Evolutionary conservation across 192 early-diverging fungal species (phyloP).

Genomic region (Chytriomyces hyalinus): DNA sequence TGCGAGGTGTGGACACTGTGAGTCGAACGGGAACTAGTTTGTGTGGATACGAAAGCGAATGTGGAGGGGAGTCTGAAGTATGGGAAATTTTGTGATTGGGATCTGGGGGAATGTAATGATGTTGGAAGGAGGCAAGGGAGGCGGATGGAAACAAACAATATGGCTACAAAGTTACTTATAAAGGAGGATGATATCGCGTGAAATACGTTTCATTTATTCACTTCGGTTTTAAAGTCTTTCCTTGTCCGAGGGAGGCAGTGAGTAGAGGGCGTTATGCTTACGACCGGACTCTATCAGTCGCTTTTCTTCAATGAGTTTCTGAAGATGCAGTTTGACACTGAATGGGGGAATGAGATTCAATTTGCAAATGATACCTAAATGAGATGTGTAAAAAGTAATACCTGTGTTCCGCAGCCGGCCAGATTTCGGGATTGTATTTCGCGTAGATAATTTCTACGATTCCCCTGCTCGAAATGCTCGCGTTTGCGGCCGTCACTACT

Average conservation of each 20-base stretch:
- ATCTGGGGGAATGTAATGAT: no score
- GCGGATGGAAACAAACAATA: no score
- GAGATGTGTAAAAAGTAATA: neutral
- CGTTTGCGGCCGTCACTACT: neutral
- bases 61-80: neutral
- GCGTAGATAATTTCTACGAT: conserved; percentile 29
- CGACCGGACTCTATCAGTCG: neutral
- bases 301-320: conserved; percentile 19
- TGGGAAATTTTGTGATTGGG: conserved; percentile 8
- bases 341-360: neutral
- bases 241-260: no score
- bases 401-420: conserved; percentile 24
- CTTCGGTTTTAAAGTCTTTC: no score
- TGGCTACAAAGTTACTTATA: no score
- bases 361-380: neutral
- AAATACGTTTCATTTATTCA: no score
- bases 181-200: no score
- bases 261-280: no score
- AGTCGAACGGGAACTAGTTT: no score
- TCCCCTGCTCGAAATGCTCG: neutral
- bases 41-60: neutral
- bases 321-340: conserved; percentile 21
- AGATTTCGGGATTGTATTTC: conserved; percentile 4
- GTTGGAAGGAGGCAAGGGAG: no score
- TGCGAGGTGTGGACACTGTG: no score